Conservation (phyloP, 345 rosid species). For the Theobroma cacao region DNA sequence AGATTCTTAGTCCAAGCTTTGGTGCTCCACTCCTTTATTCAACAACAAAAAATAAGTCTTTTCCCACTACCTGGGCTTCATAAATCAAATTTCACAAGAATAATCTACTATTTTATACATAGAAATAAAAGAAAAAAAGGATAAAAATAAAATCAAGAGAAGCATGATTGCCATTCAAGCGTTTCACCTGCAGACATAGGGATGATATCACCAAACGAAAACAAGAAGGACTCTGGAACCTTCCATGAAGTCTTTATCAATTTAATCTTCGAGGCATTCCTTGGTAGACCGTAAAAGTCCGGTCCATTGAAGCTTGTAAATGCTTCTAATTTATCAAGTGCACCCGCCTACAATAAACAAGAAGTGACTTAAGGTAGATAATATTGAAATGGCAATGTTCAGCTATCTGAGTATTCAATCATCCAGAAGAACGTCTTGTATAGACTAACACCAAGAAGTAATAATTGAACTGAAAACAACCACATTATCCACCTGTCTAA, state of each 20-base stretch:
- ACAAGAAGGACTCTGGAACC: constrained; percentile 68
- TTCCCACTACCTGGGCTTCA: neutral
- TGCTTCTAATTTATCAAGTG: constrained; percentile 87
- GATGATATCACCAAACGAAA: constrained; percentile 69
- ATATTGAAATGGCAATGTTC: neutral
- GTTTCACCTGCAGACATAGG: constrained; percentile 92
- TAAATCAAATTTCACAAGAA: neutral
- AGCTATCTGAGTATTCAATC: neutral
- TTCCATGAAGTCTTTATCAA: constrained; percentile 63
- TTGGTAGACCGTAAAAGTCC: constrained; percentile 91
- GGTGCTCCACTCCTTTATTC: neutral
- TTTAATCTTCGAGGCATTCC: constrained; percentile 71
- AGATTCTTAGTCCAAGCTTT: neutral
- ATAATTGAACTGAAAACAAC: neutral
- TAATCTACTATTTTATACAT: neutral
- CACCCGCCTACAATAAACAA: constrained; percentile 63
- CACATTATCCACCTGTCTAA: neutral
- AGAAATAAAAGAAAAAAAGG: neutral
- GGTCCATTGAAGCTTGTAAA: constrained; percentile 96
- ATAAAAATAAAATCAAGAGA: constrained; percentile 9
- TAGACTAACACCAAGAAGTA: neutral
- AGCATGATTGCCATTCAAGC: constrained; percentile 57
- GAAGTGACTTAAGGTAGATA: neutral
- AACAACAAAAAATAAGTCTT: neutral
- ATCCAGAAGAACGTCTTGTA: neutral